Evolutionary conservation across 1,284 basidiomycete species (phyloP).

Genomic region (Ceratobasidium sp.): DNA sequence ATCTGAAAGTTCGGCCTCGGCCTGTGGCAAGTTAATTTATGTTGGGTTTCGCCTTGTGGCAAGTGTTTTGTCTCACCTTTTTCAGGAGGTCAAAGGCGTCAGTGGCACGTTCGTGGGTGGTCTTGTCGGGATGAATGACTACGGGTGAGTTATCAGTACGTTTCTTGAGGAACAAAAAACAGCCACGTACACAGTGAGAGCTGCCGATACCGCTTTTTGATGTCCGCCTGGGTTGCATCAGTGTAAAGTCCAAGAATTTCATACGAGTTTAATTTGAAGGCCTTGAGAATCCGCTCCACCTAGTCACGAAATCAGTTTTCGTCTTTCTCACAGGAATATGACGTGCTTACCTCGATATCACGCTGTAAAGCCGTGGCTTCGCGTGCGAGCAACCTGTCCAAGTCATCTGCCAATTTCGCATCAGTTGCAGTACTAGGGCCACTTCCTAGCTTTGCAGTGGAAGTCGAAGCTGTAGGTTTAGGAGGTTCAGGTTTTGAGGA

Average conservation of each 20-base stretch:
- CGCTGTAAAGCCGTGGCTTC: slow-evolving; percentile 85
- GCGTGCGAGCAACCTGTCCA: slow-evolving; percentile 78
- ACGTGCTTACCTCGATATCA: slow-evolving; percentile 70
- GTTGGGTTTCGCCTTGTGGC: not conserved
- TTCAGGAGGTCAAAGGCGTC: slow-evolving; percentile 87
- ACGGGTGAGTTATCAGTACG: slow-evolving; percentile 50
- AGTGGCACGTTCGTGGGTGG: slow-evolving; percentile 76
- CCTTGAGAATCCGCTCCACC: slow-evolving; percentile 79
- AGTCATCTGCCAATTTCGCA: slow-evolving; percentile 55
- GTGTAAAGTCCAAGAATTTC: slow-evolving; percentile 65
- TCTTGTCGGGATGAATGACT: slow-evolving; percentile 91
- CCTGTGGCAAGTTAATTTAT: slow-evolving; percentile 58
- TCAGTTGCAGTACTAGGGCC: slow-evolving; percentile 44
- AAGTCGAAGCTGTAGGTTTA: not conserved
- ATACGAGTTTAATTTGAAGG: slow-evolving; percentile 87
- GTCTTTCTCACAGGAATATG: slow-evolving; percentile 12
- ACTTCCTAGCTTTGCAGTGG: not conserved
- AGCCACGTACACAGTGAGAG: slow-evolving; percentile 75
- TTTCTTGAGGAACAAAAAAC: not conserved
- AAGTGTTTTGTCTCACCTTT: slow-evolving; percentile 63
- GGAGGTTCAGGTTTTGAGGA: not conserved
- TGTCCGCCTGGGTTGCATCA: slow-evolving; percentile 63
- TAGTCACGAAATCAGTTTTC: slow-evolving; percentile 8
- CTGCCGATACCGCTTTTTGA: slow-evolving; percentile 84
- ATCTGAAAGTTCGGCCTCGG: slow-evolving; percentile 80